phyloP scores from a whole-genome alignment of 441 rosid species.

The Biscutella auriculata region DNA sequence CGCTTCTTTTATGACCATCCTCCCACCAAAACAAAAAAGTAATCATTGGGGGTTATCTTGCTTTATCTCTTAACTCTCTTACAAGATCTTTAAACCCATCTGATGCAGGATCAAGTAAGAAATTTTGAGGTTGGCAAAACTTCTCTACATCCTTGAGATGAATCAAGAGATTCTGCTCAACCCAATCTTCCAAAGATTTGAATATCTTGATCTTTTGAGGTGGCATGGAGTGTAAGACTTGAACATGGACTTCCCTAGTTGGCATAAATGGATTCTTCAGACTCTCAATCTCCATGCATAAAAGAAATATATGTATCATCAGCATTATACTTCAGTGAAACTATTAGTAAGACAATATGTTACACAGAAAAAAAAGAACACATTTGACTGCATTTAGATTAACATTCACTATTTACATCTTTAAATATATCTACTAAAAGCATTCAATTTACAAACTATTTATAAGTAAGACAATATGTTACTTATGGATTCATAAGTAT shows the following conservation, averaged over 20 bases:
- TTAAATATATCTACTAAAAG: too few species aligned
- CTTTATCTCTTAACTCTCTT: conserved; percentile 60
- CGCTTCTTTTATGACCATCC: conserved; percentile 97
- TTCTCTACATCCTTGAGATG: conserved; percentile 82
- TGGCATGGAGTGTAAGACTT: conserved; percentile 77
- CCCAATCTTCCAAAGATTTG: conserved; percentile 82
- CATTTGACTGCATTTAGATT: neutral
- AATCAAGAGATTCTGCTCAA: conserved; percentile 51
- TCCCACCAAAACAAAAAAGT: conserved; percentile 82
- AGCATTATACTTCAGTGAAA: neutral
- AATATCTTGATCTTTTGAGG: conserved; percentile 83
- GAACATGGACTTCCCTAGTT: conserved; percentile 59
- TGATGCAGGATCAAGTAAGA: conserved; percentile 73
- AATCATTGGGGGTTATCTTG: conserved; percentile 76
- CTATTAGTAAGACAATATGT: neutral
- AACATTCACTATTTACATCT: too few species aligned
- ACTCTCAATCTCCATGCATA: conserved; percentile 59
- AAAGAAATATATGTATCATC: neutral
- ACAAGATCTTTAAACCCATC: conserved; percentile 84
- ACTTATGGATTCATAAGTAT: too few species aligned
- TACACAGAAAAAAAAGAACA: neutral
- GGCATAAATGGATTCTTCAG: conserved; percentile 67
- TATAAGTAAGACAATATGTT: too few species aligned
- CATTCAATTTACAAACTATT: too few species aligned
- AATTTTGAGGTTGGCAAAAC: conserved; percentile 91